phyloP scores from a whole-genome alignment of 495 filamentous ascomycete genomes.

The Penicillium psychrofluorescens region DNA sequence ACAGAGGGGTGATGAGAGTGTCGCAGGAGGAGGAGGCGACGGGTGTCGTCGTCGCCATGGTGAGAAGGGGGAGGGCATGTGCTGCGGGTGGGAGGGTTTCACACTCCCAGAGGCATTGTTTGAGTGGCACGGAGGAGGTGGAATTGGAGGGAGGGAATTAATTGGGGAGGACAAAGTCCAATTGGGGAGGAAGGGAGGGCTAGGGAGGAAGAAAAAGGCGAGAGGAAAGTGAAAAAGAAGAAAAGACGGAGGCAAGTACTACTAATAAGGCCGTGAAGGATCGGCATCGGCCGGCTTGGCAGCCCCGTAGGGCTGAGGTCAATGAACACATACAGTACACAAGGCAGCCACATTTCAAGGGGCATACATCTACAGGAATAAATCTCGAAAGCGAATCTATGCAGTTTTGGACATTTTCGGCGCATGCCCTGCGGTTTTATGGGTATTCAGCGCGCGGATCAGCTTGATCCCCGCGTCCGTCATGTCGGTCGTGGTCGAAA shows the following conservation, averaged over 20 bases:
- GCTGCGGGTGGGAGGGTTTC: too few species aligned
- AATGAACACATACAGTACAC: background rate
- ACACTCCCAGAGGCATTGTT: too few species aligned
- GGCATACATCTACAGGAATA: too few species aligned
- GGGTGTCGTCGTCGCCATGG: slow-evolving; percentile 7
- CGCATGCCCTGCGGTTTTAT: background rate
- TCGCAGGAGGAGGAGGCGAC: slow-evolving; percentile 13
- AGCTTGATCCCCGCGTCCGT: slow-evolving; percentile 29
- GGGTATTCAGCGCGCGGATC: slow-evolving; percentile 25
- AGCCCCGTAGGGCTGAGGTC: slow-evolving; percentile 18
- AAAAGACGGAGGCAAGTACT: background rate
- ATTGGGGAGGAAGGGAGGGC: background rate
- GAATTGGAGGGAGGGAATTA: background rate
- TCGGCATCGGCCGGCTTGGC: slow-evolving; percentile 1
- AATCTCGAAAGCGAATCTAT: slow-evolving; percentile 3
- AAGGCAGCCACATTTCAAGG: too few species aligned
- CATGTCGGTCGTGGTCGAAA: slow-evolving; percentile 9
- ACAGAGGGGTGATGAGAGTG: slow-evolving; percentile 7
- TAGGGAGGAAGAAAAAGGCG: background rate
- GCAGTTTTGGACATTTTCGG: slow-evolving; percentile 10
- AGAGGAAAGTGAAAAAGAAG: background rate
- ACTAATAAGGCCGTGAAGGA: too few species aligned
- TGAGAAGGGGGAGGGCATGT: too few species aligned
- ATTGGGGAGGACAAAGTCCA: too few species aligned
- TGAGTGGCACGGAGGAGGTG: background rate